A percentile compares a stretch with the other conserved stretches of the same genome.
Evolutionary conservation across 108 stramenopile genomes (phyloP).

Genomic region (Cyclotella sp.): DNA sequence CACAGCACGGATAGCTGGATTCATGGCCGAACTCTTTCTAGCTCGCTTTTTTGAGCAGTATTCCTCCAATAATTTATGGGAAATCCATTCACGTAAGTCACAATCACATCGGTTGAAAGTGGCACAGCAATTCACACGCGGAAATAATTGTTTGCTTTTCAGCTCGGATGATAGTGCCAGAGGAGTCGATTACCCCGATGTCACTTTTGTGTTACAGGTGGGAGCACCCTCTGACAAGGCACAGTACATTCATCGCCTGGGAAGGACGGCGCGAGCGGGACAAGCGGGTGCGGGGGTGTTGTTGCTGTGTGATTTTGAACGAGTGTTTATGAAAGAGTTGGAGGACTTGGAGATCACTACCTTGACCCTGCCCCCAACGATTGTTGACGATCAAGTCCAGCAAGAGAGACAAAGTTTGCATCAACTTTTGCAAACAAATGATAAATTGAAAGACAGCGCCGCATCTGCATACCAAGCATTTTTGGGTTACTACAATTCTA

Average conservation of each 20-base stretch:
- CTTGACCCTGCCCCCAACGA: conserved; percentile 3
- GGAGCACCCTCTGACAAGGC: conserved; percentile 69
- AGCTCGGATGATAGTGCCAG: conserved; percentile 86
- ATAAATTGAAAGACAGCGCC: conserved; percentile 33
- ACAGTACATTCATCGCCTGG: conserved; percentile 94
- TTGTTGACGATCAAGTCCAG: neutral
- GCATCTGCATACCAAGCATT: conserved; percentile 71
- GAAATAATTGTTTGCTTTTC: conserved; percentile 68
- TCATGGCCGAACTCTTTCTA: conserved; percentile 79
- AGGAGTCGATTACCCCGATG: conserved; percentile 90
- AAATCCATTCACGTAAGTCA: conserved; percentile 88
- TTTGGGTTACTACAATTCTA: conserved; percentile 90
- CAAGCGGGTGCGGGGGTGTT: conserved; percentile 61
- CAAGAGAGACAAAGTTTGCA: neutral
- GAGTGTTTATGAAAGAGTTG: conserved; percentile 42
- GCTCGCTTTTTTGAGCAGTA: conserved; percentile 56
- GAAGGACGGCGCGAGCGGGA: conserved; percentile 93
- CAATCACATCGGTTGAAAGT: conserved; percentile 72
- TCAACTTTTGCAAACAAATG: neutral
- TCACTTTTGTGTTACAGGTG: conserved; percentile 82
- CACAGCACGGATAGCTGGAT: conserved; percentile 83
- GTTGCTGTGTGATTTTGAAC: conserved; percentile 62
- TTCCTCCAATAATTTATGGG: conserved; percentile 29
- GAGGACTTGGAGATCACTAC: conserved; percentile 51
- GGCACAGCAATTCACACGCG: conserved; percentile 65